phyloP scores from a whole-genome alignment of 2,329 filamentous ascomycete species.

The Fusarium sterilihyphosum region DNA sequence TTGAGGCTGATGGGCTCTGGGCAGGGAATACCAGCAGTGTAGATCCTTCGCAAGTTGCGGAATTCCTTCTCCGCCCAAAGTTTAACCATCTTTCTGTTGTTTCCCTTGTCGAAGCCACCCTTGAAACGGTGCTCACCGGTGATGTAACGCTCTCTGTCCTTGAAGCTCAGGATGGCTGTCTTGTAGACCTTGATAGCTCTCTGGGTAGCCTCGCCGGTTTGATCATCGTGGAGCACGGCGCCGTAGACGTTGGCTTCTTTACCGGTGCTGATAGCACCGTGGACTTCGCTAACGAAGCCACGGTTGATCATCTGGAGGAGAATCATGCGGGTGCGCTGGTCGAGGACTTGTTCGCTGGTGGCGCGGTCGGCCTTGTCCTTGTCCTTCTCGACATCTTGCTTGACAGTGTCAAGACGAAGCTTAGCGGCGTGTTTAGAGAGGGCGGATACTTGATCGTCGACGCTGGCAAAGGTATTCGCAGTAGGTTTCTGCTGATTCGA shows the following conservation, averaged over 20 bases:
- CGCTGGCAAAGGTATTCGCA: constrained; percentile 79
- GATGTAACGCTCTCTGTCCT: constrained; percentile 96
- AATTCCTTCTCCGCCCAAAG: constrained; percentile 99
- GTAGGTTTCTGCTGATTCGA: constrained; percentile 82
- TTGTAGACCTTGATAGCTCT: constrained; percentile 99
- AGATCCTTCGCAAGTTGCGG: constrained; percentile 86
- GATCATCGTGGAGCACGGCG: constrained; percentile 73
- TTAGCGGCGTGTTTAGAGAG: constrained; percentile 87
- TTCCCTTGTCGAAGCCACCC: constrained; percentile 90
- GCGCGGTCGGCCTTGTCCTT: constrained; percentile 94
- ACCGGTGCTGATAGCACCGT: constrained; percentile 94
- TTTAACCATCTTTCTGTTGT: constrained; percentile 97
- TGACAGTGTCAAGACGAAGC: constrained; percentile 78
- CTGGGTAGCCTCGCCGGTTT: constrained; percentile 67
- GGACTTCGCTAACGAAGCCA: constrained; percentile 87
- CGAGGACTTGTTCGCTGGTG: constrained; percentile 93
- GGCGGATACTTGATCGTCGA: constrained; percentile 90
- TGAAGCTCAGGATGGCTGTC: constrained; percentile 96
- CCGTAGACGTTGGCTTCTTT: constrained; percentile 99
- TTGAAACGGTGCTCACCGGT: constrained; percentile 93
- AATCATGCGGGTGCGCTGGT: constrained; percentile 94
- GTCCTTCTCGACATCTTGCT: constrained; percentile 62
- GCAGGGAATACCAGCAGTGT: constrained; percentile 86
- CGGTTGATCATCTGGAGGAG: constrained; percentile 96
- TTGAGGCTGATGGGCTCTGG: constrained; percentile 90